Base-by-base conservation (phyloP, 768 basidiomycete genomes). In the Tylopilus balloui region DNA sequence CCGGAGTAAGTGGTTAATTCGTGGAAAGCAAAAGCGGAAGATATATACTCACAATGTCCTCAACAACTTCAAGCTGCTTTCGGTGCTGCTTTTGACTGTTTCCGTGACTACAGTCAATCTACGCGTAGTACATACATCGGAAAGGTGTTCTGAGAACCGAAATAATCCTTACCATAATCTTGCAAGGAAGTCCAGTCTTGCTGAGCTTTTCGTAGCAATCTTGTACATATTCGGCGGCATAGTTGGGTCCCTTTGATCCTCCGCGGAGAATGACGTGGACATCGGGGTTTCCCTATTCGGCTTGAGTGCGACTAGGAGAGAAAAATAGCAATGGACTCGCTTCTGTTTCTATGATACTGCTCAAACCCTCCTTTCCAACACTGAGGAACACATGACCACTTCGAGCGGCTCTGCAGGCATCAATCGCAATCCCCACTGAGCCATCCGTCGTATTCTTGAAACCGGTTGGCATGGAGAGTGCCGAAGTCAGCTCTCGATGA, bases 401-500 rank as follows among this genome's bases (percentile, higher is more conserved):
- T 51, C 83, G 80, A 15, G 96, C 94, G 14, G 95, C 90, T 29
- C 93, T 81, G 70, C 94, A 97, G 3, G 95, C 95, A 68, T 99
- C 94, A 38, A 98, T 79, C 0, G 96, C 94, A 55, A 97, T 88
- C 42, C 84, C 81, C 36, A 95, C 80, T 24, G 84, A 85, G 32
- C 96, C 96, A 59, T 98, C 96, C 2, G 95, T 98, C 11, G 90
- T 90, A 61, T 99, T 99, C 73, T 99, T 99, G 82, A 99, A 98
- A 8, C 96, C 96, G 5, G 93, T 92, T 3, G 90, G 88, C 88
- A 95, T 92, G 14, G 88, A 91, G n/a, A 95, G 74, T 2, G 84
- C 89, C 6, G 84, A 88, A 10, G 82, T 81, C 14, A 95, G 76
- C 69, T 95, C 92, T 39, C 92, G 84, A 64, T 95, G 92, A 14